Evolutionary conservation across 2,329 filamentous ascomycete genomes (phyloP).

Genomic region (Penicillium crustosum): DNA sequence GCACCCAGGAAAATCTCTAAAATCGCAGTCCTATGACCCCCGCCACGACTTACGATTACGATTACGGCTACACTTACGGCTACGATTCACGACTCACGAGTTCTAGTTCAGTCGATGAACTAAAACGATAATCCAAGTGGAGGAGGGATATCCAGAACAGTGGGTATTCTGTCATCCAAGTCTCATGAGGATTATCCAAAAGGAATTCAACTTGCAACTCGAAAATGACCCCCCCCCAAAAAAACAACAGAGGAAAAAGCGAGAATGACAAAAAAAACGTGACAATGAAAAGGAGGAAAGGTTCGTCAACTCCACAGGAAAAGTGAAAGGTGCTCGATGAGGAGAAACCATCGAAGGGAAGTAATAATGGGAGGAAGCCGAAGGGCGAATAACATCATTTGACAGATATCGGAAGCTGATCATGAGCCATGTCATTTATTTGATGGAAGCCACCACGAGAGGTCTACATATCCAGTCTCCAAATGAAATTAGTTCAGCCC

Average conservation of each 20-base stretch:
- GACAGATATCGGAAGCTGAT: not conserved
- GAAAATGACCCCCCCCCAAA: too few relatives aligned
- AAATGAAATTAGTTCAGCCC: not conserved
- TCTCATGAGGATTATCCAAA: not conserved
- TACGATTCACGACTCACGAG: not conserved
- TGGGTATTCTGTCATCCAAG: not conserved
- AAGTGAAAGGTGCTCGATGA: not conserved
- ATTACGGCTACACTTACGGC: not conserved
- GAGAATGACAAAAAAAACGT: not conserved
- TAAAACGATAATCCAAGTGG: not conserved
- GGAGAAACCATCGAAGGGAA: not conserved
- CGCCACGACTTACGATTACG: not conserved
- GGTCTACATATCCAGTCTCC: not conserved
- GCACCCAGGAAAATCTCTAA: not conserved
- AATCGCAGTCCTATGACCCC: not conserved
- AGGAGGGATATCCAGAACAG: not conserved
- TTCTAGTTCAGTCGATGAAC: not conserved
- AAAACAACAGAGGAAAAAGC: not conserved
- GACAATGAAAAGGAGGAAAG: not conserved
- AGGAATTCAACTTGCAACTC: not conserved
- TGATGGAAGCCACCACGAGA: not conserved
- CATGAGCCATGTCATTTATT: conserved; percentile 1
- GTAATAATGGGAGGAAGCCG: not conserved
- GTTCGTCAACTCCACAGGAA: not conserved
- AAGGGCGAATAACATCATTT: not conserved